Percentiles rank a stretch among this genome's conserved stretches.
These are phyloP conservation scores for Escallonia rubra DNA, from an alignment of 129 eudicot species.

Conservation along the genomic window DNA sequence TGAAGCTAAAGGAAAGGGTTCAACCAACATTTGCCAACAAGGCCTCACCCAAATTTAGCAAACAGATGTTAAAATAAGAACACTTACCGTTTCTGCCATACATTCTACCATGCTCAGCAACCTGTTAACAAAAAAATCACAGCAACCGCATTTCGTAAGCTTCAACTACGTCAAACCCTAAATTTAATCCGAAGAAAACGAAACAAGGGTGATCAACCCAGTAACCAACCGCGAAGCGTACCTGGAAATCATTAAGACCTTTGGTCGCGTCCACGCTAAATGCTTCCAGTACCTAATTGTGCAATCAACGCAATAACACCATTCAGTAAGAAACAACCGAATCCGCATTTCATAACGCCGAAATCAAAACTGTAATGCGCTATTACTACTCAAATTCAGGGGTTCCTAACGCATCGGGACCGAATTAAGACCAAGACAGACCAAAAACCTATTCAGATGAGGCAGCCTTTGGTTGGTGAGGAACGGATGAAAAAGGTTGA, in stretches of 20 bases:
- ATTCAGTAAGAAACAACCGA: neutral
- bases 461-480: neutral
- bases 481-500: neutral
- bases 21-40: neutral
- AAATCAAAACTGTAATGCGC: neutral
- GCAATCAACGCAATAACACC: neutral
- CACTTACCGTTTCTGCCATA: constrained; percentile 79
- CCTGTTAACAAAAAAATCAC: constrained; percentile 30
- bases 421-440: neutral
- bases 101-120: constrained; percentile 61
- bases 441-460: neutral
- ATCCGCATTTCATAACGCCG: neutral
- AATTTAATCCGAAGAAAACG: neutral
- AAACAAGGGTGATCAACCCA: neutral
- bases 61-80: neutral
- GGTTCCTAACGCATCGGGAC: neutral
- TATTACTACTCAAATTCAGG: neutral
- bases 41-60: neutral
- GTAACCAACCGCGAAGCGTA: constrained; percentile 6
- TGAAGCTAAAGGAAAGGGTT: neutral
- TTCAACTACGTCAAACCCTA: neutral
- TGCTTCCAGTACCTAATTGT: constrained; percentile 63
- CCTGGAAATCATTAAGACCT: constrained; percentile 85
- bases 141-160: neutral
- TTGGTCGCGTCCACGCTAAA: constrained; percentile 69